Conservation (phyloP, 495 filamentous ascomycete species). For the Talaromyces thailandensis region DNA sequence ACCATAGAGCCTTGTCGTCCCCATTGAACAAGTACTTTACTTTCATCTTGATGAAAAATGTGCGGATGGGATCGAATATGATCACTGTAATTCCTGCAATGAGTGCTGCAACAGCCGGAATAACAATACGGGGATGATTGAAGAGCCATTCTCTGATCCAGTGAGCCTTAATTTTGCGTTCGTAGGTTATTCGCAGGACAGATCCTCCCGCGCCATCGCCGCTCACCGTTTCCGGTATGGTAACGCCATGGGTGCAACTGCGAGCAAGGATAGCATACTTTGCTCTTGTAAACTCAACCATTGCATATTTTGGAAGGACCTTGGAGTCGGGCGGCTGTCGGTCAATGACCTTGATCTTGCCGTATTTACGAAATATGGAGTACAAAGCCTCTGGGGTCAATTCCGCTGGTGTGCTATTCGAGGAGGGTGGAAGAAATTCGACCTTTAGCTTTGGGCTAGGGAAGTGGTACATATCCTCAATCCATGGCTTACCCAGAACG, state of each 20-base stretch:
- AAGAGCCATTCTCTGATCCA: conserved; percentile 82
- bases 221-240: conserved; percentile 45
- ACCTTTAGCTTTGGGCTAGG: conserved; percentile 67
- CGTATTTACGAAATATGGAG: conserved; percentile 80
- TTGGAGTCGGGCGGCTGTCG: conserved; percentile 78
- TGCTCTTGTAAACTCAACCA: conserved; percentile 61
- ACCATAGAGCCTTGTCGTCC: conserved; percentile 48
- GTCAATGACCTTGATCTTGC: conserved; percentile 75
- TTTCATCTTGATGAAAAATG: conserved; percentile 83
- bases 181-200: conserved; percentile 69
- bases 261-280: conserved; percentile 75
- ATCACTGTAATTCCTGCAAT: conserved; percentile 79
- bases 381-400: conserved; percentile 84
- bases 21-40: conserved; percentile 69
- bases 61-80: conserved; percentile 85
- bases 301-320: conserved; percentile 66
- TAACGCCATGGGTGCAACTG: conserved; percentile 87
- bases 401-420: conserved; percentile 58
- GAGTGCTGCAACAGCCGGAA: conserved; percentile 71
- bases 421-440: conserved; percentile 67
- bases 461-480: conserved; percentile 83
- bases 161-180: conserved; percentile 63
- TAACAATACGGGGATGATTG: conserved; percentile 81
- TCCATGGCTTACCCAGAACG: conserved; percentile 82
- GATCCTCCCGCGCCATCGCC: conserved; percentile 70